Evolutionary conservation across 805 yeast species (phyloP), one percentile per base, ranked within the genome.

Genomic region (Myxozyma lipomycoides): DNA sequence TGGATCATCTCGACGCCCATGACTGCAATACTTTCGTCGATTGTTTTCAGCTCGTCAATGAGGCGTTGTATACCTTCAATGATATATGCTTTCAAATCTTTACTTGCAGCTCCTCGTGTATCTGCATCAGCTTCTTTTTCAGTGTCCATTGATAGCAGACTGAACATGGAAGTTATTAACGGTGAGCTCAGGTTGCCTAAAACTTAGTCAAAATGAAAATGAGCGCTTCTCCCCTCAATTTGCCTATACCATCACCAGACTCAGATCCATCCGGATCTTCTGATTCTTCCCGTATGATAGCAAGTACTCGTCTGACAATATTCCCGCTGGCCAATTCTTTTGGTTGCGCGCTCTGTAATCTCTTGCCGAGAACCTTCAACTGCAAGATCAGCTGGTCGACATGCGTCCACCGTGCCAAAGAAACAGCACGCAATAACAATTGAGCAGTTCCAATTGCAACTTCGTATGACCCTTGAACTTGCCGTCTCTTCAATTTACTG

Each of bases 1-100:
- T 91, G 98, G 64, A 93, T 88, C 72, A 93, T 76, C 64, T 93
- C 99, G 34, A 84, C 84, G 17, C 96, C 84, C 82, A 89, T 86
- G 52, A 83, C 79, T 68, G 89, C 95, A 37, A 93, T 83, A 50
- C 91, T 91, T 61, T 91, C 98, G 63, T 88, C 90, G 40, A 86
- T 85, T 61, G 85, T 85, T 22, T 84, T 78, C 48, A 93, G 85
- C 68, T 93, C 98, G 68, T 93, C 98, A 49, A 90, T 81, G 51
- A 93, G 75, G 61, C 88, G 96, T 64, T 89, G 83, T 55, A 93
- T 90, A 4, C 95, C 95, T 68, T 91, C 96, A 52, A 90, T 89
- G 26, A 88, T 83, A 28, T 86, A 80, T 12, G 95, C 86, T 63
- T 95, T 79, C 64, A 85, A 76, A 65, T 89, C 96, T 62, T 65